Base-by-base conservation (phyloP, 2,329 filamentous ascomycete genomes). In the Pseudogymnoascus sp. region DNA sequence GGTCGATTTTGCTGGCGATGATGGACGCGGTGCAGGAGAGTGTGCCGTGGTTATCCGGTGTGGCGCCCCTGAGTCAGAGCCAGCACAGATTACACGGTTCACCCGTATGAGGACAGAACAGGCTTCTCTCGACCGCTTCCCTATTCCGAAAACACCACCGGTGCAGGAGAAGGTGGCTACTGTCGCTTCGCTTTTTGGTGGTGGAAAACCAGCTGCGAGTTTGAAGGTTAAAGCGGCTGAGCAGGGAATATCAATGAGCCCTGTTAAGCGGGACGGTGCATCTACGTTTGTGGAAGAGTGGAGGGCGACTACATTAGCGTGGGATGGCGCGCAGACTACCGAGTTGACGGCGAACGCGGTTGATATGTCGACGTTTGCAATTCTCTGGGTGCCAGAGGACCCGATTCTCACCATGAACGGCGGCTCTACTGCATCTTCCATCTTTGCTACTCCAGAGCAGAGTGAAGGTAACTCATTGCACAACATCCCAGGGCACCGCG, bases 1-100 rank as follows among this genome's bases (percentile, higher is more conserved):
- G 69, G 91, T 96, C 2, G 94, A 99, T 71, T 97, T 97, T 75
- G 89, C 89, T 41, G 86, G 84, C 19, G 90, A 92, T 67, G 89
- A 94, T 74, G 83, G 84, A n/a, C 78, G 84, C 62, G 84, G 86
- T 59, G 87, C 86, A 26, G 92, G 92, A 19, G 93, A 97, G 74
- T 82, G 81, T 14, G 78, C 96, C 39, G 80, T 95, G 26, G 81
- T 96, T 2, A 80, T 97, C 55, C 81, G 85, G 35, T 89, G 88
- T 69, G 91, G 90, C 2, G 58, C 69, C 11, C 21, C 37, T 16
- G 63, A 66, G 31, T 65, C 63, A 6, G 63, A 68, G 12, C 26
- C 62, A n/a, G 78, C 83, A 5, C 75, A 76, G 6, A 75, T 87
- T 63, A 83, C 77, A 66, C 79, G 86, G 61, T 87, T 79, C 69